Conservation (phyloP, 768 basidiomycete genomes). For the Pulveroboletus sp. region DNA sequence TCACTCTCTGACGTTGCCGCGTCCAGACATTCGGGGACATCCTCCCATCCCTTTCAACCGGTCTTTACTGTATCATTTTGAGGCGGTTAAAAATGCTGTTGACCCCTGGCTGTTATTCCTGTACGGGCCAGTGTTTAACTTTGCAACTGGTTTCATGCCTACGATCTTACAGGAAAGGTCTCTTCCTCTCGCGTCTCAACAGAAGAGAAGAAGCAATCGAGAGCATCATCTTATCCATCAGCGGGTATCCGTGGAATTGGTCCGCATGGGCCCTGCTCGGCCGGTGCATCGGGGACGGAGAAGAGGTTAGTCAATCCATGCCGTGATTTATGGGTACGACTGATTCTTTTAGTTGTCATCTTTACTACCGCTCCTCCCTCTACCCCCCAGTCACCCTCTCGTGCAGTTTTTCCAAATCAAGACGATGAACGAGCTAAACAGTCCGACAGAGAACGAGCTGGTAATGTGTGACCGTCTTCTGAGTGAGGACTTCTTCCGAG, state of each 20-base stretch:
- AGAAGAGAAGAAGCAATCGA: constrained; percentile 86
- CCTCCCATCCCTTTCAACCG: constrained; percentile 62
- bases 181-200: constrained; percentile 75
- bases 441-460: constrained; percentile 82
- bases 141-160: background rate
- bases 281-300: constrained; percentile 72
- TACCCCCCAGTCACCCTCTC: constrained; percentile 50
- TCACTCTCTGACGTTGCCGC: constrained; percentile 1
- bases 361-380: constrained; percentile 41
- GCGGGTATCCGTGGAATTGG: constrained; percentile 90
- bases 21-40: constrained; percentile 62
- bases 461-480: constrained; percentile 76
- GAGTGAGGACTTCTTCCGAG: constrained; percentile 66
- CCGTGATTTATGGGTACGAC: background rate
- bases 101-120: constrained; percentile 86
- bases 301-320: constrained; percentile 56
- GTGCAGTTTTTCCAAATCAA: constrained; percentile 80
- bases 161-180: constrained; percentile 57
- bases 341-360: constrained; percentile 37
- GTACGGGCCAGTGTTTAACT: constrained; percentile 34
- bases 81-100: constrained; percentile 47
- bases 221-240: constrained; percentile 67
- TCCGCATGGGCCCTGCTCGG: constrained; percentile 83
- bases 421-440: constrained; percentile 84
- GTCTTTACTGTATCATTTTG: constrained; percentile 53